A percentile compares a stretch with the other conserved stretches of the same genome.
Evolutionary conservation across 768 basidiomycete species (phyloP).

Genomic region (Hygrophorus pudorinus): DNA sequence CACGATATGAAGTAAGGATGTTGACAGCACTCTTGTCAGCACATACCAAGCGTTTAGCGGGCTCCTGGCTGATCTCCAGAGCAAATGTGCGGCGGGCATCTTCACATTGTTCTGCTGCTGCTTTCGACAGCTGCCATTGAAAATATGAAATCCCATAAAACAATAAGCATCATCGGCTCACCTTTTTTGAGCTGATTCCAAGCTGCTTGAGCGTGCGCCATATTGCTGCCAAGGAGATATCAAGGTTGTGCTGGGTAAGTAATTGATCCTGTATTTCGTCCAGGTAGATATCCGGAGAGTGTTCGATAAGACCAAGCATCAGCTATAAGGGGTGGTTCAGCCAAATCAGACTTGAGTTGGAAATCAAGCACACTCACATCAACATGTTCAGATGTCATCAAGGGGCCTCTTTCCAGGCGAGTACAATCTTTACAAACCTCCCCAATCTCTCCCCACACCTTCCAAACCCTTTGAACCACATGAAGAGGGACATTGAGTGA

Average conservation of each 20-base stretch:
- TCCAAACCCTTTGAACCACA: conserved; percentile 6
- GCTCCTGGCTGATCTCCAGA: conserved; percentile 9
- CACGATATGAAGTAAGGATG: conserved; percentile 11
- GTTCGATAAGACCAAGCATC: conserved; percentile 13
- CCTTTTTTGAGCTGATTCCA: conserved; percentile 9
- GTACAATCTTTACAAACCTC: conserved; percentile 6
- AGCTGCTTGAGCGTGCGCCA: conserved; percentile 9
- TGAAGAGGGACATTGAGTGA: conserved; percentile 7
- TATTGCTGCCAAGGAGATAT: conserved; percentile 9
- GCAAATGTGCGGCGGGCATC: conserved; percentile 6
- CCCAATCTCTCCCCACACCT: conserved; percentile 6
- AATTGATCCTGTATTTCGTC: no score
- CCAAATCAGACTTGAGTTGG: neutral
- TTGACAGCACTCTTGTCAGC: conserved; percentile 14
- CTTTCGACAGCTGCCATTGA: conserved; percentile 7
- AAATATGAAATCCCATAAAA: neutral
- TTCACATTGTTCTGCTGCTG: conserved; percentile 10
- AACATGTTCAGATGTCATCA: neutral
- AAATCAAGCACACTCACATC: neutral
- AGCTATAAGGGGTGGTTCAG: conserved; percentile 6
- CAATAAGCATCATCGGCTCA: neutral
- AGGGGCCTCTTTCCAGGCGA: neutral
- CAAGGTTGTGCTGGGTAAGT: conserved; percentile 3
- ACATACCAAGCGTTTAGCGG: conserved; percentile 9
- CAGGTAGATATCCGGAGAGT: conserved; percentile 14